Percentiles rank a stretch among this genome's conserved stretches.
Conservation (phyloP, 441 rosid genomes). For the Macaranga tanarius region DNA sequence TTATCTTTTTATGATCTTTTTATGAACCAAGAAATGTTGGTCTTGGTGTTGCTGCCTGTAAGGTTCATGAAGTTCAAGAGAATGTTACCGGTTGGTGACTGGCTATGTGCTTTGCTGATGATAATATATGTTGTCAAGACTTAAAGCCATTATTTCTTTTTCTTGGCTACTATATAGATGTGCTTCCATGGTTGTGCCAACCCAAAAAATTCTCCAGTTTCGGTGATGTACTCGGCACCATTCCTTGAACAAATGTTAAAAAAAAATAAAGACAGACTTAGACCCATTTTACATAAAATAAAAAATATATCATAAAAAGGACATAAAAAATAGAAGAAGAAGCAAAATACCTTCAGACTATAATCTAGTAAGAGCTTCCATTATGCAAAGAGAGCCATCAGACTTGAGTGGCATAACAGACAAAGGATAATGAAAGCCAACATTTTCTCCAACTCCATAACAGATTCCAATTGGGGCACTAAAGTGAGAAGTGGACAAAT, state of each 20-base stretch:
- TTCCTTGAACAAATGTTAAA: slow-evolving; percentile 27
- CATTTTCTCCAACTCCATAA: slow-evolving; percentile 46
- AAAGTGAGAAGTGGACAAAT: slow-evolving; percentile 36
- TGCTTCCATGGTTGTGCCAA: slow-evolving; percentile 51
- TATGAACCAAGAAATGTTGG: slow-evolving; percentile 34
- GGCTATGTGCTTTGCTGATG: slow-evolving; percentile 36
- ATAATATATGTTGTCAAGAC: slow-evolving; percentile 59
- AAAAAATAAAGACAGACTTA: neutral
- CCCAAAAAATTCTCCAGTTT: slow-evolving; percentile 76
- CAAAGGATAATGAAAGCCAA: slow-evolving; percentile 47
- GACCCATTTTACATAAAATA: neutral
- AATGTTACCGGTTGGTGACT: slow-evolving; percentile 37
- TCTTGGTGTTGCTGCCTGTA: slow-evolving; percentile 32
- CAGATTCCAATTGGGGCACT: slow-evolving; percentile 34
- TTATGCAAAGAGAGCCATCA: slow-evolving; percentile 72
- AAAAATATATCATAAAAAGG: neutral
- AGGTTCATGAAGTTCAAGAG: slow-evolving; percentile 40
- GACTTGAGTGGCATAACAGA: slow-evolving; percentile 80
- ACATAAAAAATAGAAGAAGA: neutral
- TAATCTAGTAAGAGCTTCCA: slow-evolving; percentile 70
- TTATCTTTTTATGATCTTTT: neutral
- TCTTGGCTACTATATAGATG: slow-evolving; percentile 44
- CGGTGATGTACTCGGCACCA: slow-evolving; percentile 54
- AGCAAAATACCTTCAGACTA: slow-evolving; percentile 46
- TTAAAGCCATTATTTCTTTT: slow-evolving; percentile 54